Evolutionary conservation across 129 eudicot species (phyloP).

Genomic region (Scalesia atractyloides): DNA sequence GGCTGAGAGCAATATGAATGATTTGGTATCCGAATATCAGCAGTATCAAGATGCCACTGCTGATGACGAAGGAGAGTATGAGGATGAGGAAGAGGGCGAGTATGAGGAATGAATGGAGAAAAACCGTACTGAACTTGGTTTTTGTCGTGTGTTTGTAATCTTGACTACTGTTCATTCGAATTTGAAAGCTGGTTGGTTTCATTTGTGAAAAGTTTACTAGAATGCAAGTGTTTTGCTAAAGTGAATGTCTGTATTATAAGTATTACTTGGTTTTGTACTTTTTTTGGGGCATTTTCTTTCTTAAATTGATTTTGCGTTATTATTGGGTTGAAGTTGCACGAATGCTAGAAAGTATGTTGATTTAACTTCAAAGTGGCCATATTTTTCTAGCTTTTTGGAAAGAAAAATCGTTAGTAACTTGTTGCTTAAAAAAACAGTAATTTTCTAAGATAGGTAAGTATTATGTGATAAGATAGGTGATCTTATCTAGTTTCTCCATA

Average conservation of each 20-base stretch:
- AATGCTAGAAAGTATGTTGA: not conserved
- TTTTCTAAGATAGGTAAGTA: no score
- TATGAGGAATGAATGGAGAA: not conserved
- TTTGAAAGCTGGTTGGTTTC: not conserved
- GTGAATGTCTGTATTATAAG: not conserved
- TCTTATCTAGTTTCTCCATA: no score
- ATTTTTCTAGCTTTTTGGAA: not conserved
- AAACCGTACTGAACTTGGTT: not conserved
- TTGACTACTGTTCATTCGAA: not conserved
- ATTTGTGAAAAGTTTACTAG: not conserved
- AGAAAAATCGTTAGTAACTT: not conserved
- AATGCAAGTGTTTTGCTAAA: not conserved
- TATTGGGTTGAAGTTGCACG: not conserved
- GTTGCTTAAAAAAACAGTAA: no score
- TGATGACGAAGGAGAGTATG: slow-evolving; percentile 47
- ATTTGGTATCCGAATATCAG: slow-evolving; percentile 57
- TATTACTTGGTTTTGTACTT: not conserved
- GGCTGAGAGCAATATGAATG: slow-evolving; percentile 61
- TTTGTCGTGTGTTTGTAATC: not conserved
- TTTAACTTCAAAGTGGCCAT: not conserved
- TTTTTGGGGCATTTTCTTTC: not conserved
- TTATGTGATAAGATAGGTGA: no score
- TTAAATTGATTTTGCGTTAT: not conserved
- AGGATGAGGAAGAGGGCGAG: slow-evolving; percentile 51
- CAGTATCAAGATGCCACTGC: slow-evolving; percentile 73